Base-by-base conservation (phyloP, 1,284 basidiomycete genomes). In the Chalciporus piperatoides region DNA sequence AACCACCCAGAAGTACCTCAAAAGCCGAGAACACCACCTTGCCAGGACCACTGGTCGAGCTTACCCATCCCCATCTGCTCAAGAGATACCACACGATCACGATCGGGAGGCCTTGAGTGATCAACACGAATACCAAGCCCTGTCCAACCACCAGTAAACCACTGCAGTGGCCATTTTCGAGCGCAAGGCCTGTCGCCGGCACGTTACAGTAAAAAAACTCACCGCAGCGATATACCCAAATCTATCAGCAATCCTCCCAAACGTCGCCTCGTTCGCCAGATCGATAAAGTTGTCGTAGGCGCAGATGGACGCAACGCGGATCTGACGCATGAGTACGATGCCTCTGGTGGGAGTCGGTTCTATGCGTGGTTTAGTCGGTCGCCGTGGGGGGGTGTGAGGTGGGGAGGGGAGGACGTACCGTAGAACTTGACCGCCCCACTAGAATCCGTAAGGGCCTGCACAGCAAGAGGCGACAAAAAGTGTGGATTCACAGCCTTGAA, bases 371-470 rank as follows among this genome's bases (percentile, higher is more conserved):
- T 15, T 19, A 48, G 19, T 19, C 19, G 3, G 28, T 10, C 11
- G 4, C 2, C 3, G 14, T 32, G n/a, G 32, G 25, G 5, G 5
- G 4, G 0, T 23, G 5, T 11, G 33, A n/a, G 8, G 25, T 4
- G 40, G 15, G 4, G 24, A 23, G 27, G 12, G 11, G n/a, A 7
- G 0, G 11, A 55, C 61, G 24, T 15, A 68, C 64, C 65, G 24
- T 56, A 68, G 2, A 69, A 47, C 24, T 67, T 67, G 15, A 67
- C 54, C 0, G 62, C 48, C 4, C 64, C 67, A 35, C 62, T 54
- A 0, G 33, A 28, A 40, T 64, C 67, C 3, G 64, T 56, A 28
- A 65, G 59, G n/a, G 64, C 64, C 15, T 46, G 25, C 1, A 65
- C 4, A 36, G 67, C 65, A 5, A 65, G 43, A n/a, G 58, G 54